Evolutionary conservation across 2,329 filamentous ascomycete species (phyloP).

Genomic region (Fusarium vanettenii): DNA sequence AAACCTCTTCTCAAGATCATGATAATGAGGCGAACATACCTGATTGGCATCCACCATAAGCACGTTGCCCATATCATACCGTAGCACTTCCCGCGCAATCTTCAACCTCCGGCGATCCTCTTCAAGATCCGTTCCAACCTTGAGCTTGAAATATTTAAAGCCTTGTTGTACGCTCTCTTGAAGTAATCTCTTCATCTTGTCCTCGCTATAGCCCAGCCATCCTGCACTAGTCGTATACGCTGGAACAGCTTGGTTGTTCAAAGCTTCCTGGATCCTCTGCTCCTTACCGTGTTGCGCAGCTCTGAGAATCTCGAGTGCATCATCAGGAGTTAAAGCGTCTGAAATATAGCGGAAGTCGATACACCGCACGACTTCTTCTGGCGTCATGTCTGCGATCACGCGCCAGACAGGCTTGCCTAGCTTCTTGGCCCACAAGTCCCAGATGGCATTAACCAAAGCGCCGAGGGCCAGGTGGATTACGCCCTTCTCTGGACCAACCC

Average conservation of each 20-base stretch:
- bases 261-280: slow-evolving; percentile 77
- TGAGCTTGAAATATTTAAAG: slow-evolving; percentile 90
- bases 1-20: background rate
- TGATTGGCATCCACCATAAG: slow-evolving; percentile 96
- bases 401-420: slow-evolving; percentile 90
- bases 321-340: slow-evolving; percentile 86
- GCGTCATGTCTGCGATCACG: slow-evolving; percentile 89
- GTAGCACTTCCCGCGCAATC: slow-evolving; percentile 83
- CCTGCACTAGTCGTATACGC: slow-evolving; percentile 92
- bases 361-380: slow-evolving; percentile 86
- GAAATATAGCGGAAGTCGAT: slow-evolving; percentile 97
- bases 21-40: slow-evolving; percentile 45
- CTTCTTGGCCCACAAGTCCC: slow-evolving; percentile 94
- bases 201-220: slow-evolving; percentile 89
- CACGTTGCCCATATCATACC: slow-evolving; percentile 83
- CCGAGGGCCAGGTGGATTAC: slow-evolving; percentile 93
- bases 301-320: slow-evolving; percentile 79
- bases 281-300: slow-evolving; percentile 75
- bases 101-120: slow-evolving; percentile 76
- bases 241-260: slow-evolving; percentile 80
- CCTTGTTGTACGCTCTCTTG: slow-evolving; percentile 80
- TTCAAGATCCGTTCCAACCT: slow-evolving; percentile 81
- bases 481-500: slow-evolving; percentile 94
- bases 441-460: slow-evolving; percentile 89
- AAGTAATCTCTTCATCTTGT: slow-evolving; percentile 83